Evolutionary conservation across 2,329 filamentous ascomycete genomes (phyloP), one percentile per base, ranked within the genome.

Genomic region (Raffaelea deltoideospora): DNA sequence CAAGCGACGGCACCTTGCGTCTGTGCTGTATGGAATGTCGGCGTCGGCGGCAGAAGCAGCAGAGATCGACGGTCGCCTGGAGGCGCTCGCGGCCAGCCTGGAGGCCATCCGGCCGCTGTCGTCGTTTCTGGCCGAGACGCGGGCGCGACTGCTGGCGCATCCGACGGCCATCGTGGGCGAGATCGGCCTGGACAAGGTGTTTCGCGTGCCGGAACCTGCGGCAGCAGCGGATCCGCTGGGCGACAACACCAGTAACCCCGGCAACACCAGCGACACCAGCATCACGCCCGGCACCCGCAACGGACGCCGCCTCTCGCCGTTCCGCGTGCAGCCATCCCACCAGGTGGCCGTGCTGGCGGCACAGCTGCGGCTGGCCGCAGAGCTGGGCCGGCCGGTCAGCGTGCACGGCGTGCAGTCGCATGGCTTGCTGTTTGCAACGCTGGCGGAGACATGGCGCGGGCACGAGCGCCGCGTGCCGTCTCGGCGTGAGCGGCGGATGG

Each of bases 381-480:
- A 79, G 47, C 57, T 79, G 53, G 59, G 64, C 4, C 64, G 79
- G 4, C 66, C 76, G 0, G 76, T 79, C 5, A 84, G 71, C 37
- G 66, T 81, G 2, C 82, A 81, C 48, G 78, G 80, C 24, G 83
- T 88, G 1, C 79, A 84, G 49, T 78, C 79, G 0, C 82, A 86
- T 43, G 82, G 83, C 0, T 51, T 77, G 3, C 52, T 90, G 3
- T 76, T 76, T 41, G 74, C 83, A 13, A 67, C 70, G 0, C 57
- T 88, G 17, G 60, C 69, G 5, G 63, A 68, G 33, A 65, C 71
- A 10, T 88, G 81, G 79, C 74, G 73, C 50, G 81, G 80, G 0
- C 63, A 78, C 44, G 79, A 87, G 55, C 69, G 61, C 38, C 60
- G 69, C 39, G 62, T 77, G 0, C 48, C 72, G 8, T 77, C 73